Evolutionary conservation across 2,329 filamentous ascomycete species (phyloP).

Genomic region (Ophiostoma tasmaniense): DNA sequence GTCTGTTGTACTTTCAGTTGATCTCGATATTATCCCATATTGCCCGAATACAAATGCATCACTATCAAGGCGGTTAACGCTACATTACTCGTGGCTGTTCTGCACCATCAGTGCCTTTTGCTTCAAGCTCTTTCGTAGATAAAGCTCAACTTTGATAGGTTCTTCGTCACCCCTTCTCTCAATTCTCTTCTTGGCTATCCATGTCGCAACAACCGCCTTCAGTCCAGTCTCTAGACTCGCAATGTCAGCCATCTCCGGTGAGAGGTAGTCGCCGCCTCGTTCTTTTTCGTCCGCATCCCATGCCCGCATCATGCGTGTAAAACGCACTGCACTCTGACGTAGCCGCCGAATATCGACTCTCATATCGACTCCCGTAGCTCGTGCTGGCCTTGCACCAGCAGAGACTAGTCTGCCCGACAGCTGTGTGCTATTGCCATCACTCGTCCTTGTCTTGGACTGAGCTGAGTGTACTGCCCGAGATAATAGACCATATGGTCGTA

Average conservation of each 20-base stretch:
- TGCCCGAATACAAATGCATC: too few species aligned
- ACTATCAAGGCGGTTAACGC: not conserved
- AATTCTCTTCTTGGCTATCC: constrained; percentile 12
- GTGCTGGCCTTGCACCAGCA: not conserved
- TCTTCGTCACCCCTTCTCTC: not conserved
- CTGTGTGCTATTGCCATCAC: not conserved
- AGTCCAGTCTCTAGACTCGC: constrained; percentile 15
- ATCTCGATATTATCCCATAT: too few species aligned
- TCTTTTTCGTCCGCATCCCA: not conserved
- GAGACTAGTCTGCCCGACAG: not conserved
- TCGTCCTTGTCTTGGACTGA: not conserved
- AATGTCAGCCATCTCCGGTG: constrained; percentile 15
- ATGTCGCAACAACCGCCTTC: constrained; percentile 10
- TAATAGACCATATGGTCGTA: not conserved
- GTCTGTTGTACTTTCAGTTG: not conserved
- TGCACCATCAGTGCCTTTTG: constrained; percentile 8
- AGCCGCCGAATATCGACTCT: constrained; percentile 9
- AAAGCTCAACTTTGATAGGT: constrained; percentile 16
- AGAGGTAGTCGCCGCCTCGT: not conserved
- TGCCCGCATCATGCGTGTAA: not conserved
- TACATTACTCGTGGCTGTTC: not conserved
- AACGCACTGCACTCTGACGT: not conserved
- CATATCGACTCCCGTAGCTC: constrained; percentile 6
- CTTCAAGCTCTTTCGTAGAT: constrained; percentile 17
- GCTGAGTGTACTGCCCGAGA: not conserved